Evolutionary conservation across 805 yeast species (phyloP).

Genomic region (Zygosaccharomyces gambellarensis): DNA sequence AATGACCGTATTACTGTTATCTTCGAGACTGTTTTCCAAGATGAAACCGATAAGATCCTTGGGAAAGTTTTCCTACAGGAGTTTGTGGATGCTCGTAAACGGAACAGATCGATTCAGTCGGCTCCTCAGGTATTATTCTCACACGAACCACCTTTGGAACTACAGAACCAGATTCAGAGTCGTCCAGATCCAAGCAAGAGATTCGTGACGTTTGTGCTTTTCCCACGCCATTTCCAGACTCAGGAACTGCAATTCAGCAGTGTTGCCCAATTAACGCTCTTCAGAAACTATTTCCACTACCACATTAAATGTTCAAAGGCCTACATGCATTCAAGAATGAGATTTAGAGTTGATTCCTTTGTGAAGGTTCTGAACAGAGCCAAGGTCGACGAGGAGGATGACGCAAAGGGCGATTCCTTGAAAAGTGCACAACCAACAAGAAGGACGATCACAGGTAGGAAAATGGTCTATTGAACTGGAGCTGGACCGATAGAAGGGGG

Average conservation of each 20-base stretch:
- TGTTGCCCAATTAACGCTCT: conserved; percentile 83
- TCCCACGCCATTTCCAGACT: conserved; percentile 86
- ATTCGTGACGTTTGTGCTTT: conserved; percentile 65
- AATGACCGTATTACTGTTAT: conserved; percentile 96
- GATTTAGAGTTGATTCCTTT: conserved; percentile 89
- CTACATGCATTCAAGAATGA: conserved; percentile 96
- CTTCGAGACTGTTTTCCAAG: conserved; percentile 90
- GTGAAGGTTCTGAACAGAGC: conserved; percentile 95
- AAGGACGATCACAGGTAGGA: conserved; percentile 35
- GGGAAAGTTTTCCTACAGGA: conserved; percentile 89
- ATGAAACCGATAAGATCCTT: conserved; percentile 90
- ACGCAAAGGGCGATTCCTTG: conserved; percentile 34
- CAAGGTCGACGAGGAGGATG: conserved; percentile 83
- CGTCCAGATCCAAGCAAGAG: conserved; percentile 34
- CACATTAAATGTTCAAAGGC: conserved; percentile 98
- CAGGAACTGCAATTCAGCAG: conserved; percentile 32
- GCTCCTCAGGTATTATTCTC: conserved; percentile 97
- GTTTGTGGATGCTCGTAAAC: conserved; percentile 90
- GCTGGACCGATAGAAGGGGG: background rate
- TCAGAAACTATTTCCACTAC: conserved; percentile 96
- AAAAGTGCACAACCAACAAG: conserved; percentile 19
- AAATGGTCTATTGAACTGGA: conserved; percentile 27
- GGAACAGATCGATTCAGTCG: conserved; percentile 90
- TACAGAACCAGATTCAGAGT: conserved; percentile 41
- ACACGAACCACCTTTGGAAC: conserved; percentile 92